Base-by-base conservation (phyloP, 768 basidiomycete genomes). In the Zangia roseola region DNA sequence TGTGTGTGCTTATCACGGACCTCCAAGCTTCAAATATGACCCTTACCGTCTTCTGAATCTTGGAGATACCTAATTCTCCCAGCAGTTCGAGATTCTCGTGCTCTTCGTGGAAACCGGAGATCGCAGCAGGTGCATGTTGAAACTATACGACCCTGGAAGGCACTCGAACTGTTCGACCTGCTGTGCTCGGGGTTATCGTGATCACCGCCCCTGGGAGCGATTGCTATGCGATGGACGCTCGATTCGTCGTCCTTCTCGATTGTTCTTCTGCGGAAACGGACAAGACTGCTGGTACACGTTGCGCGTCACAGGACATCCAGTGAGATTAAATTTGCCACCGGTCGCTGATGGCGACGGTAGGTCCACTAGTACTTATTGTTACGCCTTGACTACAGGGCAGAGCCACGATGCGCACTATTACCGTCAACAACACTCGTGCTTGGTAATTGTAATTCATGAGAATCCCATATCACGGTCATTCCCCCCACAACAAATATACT, bases 1-100 rank as follows among this genome's bases (percentile, higher is more conserved):
- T 21, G 43, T 16, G 25, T n/a, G 34, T 40, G 49, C 49, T 52
- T 60, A 46, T 52, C 49, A 20, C 34, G 47, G 31, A 28, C 40
- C 20, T 42, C 25, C 20, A 48, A 24, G 12, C 39, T 24, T 40
- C 39, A 25, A 41, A 28, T 34, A 10, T 28, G 5, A 10, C 9
- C 26, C 8, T 28, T 10, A 2, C 10, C 9, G 2, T 28, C 6
- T 28, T 10, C 10, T 19, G 34, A 42, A 49, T 35, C 41, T 43
- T 49, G 35, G 19, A 33, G 31, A 40, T 21, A 33, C 19, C 23
- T 25, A 16, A 26, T 38, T 45, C 25, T 19, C 17, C 37, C 37
- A 35, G 10, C 21, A 26, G 17, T 37, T 45, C 46, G 52, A 21
- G 26, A 30, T 39, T 21, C 20, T 23, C 25, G 39, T 35, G 30